Evolutionary conservation across 2,329 filamentous ascomycete species (phyloP), one percentile per base, ranked within the genome.

Genomic region (Magnaporthiopsis rhizophila): DNA sequence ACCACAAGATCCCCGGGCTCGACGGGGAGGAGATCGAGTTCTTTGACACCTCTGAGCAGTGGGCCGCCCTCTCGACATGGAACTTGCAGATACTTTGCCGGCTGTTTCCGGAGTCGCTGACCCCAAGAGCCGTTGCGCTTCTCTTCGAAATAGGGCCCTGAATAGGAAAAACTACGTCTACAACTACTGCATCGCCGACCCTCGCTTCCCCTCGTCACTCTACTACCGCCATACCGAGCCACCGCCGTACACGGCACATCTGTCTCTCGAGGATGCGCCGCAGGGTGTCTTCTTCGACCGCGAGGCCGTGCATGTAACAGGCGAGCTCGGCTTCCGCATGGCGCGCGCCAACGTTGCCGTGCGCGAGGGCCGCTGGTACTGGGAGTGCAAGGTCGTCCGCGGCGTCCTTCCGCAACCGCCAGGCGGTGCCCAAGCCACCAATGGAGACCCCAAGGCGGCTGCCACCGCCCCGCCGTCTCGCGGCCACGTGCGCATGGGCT

Each of bases 191-290:
- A 93, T 97, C 68, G 92, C 92, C 69, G 93, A 97, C 69, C 92
- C 92, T 1, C 82, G 85, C 26, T 97, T 97, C 72, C 88, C 91
- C 8, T 91, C 92, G 67, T 92, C 88, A 68, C 86, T 96, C 71
- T 95, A 90, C 79, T 97, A 96, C 76, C 89, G 93, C 66, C 89
- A 92, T 69, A 95, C 92, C 58, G 95, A 98, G 72, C 86, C 91
- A 7, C 87, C 87, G 65, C 95, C 96, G 0, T 93, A 91, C 71
- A 86, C 88, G 38, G 85, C 95, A 5, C 89, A 92, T 64, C 88
- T 99, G 74, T 96, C 90, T 78, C 96, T 95, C 72, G 94, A 98
- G 74, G 95, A 99, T 76, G 89, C 90, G 45, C 91, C 94, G 45
- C 87, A 88, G 12, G 90, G 91, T 73, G 90, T 97, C 74, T 90